Base-by-base conservation (phyloP, 202 grass and related monocot species). In the Tripidium arundinaceum region DNA sequence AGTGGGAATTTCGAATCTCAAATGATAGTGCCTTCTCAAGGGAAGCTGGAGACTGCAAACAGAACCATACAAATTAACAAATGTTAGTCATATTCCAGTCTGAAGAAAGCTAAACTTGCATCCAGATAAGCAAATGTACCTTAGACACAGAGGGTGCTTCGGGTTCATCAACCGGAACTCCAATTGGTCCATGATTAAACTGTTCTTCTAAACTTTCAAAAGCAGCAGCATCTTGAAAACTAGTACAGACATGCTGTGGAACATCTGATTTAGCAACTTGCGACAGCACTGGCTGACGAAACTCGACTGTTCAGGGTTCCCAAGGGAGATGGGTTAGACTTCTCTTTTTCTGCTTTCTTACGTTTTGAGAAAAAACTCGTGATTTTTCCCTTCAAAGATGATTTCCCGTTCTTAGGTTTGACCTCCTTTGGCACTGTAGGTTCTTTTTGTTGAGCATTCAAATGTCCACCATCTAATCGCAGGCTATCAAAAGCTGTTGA, bases 351-450 rank as follows among this genome's bases (percentile, higher is more conserved):
- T 60, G 74, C 1, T 77, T 91, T 99, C 84, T 89, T 99, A 42
- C 62, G 84, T 66, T 86, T 88, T 50, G 85, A 87, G 83, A 99
- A 96, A 76, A 94, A 93, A 78, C 67, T 98, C 15, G 92, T 91
- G 78, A 98, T 73, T 72, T 89, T 98, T 71, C 87, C 92, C 84
- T 90, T 99, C 65, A 99, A 85, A 80, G 84, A 93, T 81, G 86
- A 90, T 26, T 91, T 99, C 62, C 71, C 86, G 54, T 86, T 96
- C 46, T 87, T 99, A 82, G 84, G 50, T 78, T 89, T 87, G 71
- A 79, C 68, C 36, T 77, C 76, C 78, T 83, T 81, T n/a, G 77
- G 69, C 38, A 6, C 26, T 74, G 64, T 79, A 55, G 67, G 52
- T 50, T 68, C 49, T 40, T 64, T 79, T 68, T 77, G 76, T 22